These are phyloP conservation scores for Vickermania spadyakhi DNA, from an alignment of 208 protist species.

Conservation along the genomic window DNA sequence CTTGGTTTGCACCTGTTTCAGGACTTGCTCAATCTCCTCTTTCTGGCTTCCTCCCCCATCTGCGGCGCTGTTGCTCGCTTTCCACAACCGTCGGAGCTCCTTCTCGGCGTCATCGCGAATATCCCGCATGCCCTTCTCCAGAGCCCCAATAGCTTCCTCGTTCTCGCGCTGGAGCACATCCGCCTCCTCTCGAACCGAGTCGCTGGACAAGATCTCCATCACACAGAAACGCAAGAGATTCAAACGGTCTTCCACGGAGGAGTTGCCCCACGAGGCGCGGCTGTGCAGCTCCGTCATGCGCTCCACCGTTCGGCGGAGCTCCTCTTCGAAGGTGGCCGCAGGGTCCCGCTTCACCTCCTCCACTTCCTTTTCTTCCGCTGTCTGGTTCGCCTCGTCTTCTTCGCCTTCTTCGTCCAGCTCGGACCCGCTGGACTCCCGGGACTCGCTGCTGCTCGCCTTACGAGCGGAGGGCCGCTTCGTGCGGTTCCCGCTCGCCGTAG, in stretches of 20 bases:
- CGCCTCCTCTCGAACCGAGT: conserved; percentile 35
- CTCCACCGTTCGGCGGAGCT: conserved; percentile 56
- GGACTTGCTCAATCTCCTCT: conserved; percentile 19
- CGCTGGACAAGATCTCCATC: conserved; percentile 41
- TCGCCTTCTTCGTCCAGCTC: conserved; percentile 12
- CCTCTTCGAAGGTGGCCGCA: conserved; percentile 20
- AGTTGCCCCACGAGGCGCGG: conserved; percentile 73
- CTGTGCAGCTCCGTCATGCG: conserved; percentile 40
- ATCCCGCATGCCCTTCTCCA: conserved; percentile 55
- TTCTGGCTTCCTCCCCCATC: conserved; percentile 14
- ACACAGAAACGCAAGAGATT: conserved; percentile 72
- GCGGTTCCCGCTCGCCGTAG: conserved; percentile 61
- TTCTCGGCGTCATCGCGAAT: conserved; percentile 69
- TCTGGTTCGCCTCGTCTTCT: conserved; percentile 7
- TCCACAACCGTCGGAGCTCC: conserved; percentile 47
- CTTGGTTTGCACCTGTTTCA: conserved; percentile 23
- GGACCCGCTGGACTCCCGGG: conserved; percentile 13
- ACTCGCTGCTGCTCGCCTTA: conserved; percentile 10
- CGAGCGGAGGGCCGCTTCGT: conserved; percentile 25
- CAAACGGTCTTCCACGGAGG: conserved; percentile 61
- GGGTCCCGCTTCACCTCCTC: conserved; percentile 15
- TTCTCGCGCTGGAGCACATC: conserved; percentile 37
- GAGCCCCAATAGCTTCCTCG: conserved; percentile 26
- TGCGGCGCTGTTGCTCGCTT: neutral
- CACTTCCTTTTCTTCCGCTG: conserved; percentile 5